Evolutionary conservation across 306 rosid genomes (phyloP).

Genomic region (Bauhinia variegata): DNA sequence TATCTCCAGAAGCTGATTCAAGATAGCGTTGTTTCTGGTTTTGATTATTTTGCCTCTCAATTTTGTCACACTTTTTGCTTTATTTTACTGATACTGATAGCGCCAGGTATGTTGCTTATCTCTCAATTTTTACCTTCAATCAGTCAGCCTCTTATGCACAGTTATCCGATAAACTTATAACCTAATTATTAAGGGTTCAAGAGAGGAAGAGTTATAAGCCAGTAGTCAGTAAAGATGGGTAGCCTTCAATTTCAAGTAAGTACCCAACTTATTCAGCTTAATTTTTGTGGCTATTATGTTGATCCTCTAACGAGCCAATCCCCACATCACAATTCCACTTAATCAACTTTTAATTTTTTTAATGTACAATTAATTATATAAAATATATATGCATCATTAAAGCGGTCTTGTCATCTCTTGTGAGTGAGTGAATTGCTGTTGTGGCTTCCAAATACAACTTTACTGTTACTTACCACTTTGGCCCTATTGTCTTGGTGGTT

Average conservation of each 20-base stretch:
- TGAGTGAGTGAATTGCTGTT: constrained; percentile 3
- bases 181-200: not conserved
- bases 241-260: constrained; percentile 21
- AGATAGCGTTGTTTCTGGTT: constrained; percentile 14
- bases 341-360: constrained; percentile 21
- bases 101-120: constrained; percentile 8
- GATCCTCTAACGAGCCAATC: constrained; percentile 31
- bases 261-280: constrained; percentile 9
- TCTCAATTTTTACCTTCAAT: not conserved
- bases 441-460: too few species aligned
- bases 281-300: constrained; percentile 24
- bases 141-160: constrained; percentile 5
- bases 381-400: too few species aligned
- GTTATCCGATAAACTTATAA: not conserved
- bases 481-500: too few species aligned
- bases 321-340: constrained; percentile 32
- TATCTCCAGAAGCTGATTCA: constrained; percentile 3
- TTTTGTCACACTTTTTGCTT: constrained; percentile 22
- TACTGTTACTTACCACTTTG: too few species aligned
- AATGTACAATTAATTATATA: too few species aligned
- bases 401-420: constrained; percentile 8
- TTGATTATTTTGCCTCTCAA: constrained; percentile 19
- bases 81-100: constrained; percentile 1
- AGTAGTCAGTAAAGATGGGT: constrained; percentile 5
- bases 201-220: not conserved